Evolutionary conservation across 352 stramenopile species (phyloP).

Genomic region (Pythium grandisporangium): DNA sequence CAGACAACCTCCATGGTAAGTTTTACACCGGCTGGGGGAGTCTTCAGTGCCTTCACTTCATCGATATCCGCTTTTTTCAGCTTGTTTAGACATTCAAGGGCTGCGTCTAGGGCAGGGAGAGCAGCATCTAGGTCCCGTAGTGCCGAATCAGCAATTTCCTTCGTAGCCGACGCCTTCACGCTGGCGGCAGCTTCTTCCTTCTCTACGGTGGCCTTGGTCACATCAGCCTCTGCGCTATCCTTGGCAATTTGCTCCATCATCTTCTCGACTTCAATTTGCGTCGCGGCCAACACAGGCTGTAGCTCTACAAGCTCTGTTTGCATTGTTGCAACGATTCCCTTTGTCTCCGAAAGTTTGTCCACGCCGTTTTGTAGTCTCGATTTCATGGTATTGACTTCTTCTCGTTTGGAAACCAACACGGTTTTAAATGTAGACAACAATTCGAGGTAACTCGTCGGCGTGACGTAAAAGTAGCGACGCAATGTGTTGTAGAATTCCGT

Average conservation of each 20-base stretch:
- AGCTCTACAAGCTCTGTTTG: constrained; percentile 77
- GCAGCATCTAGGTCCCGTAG: constrained; percentile 84
- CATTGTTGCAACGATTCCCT: constrained; percentile 75
- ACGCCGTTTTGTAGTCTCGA: constrained; percentile 77
- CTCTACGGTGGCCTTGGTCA: constrained; percentile 77
- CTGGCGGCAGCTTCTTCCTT: constrained; percentile 85
- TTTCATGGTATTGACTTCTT: constrained; percentile 86
- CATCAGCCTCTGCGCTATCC: constrained; percentile 86
- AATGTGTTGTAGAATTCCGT: constrained; percentile 84
- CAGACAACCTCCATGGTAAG: constrained; percentile 91
- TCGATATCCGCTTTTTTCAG: constrained; percentile 90
- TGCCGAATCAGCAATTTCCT: constrained; percentile 87
- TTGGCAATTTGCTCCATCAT: constrained; percentile 89
- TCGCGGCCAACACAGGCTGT: constrained; percentile 66
- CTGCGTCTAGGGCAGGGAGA: constrained; percentile 77
- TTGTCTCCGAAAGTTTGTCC: constrained; percentile 82
- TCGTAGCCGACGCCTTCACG: constrained; percentile 78
- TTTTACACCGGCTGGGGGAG: constrained; percentile 84
- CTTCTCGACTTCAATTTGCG: constrained; percentile 77
- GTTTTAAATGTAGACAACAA: constrained; percentile 88
- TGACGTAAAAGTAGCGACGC: constrained; percentile 90
- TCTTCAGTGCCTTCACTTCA: constrained; percentile 90
- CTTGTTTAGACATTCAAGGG: constrained; percentile 83
- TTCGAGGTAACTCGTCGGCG: constrained; percentile 90
- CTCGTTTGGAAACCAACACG: constrained; percentile 82